phyloP scores from a whole-genome alignment of 805 yeast genomes.

The Cyberlindnera japonica region DNA sequence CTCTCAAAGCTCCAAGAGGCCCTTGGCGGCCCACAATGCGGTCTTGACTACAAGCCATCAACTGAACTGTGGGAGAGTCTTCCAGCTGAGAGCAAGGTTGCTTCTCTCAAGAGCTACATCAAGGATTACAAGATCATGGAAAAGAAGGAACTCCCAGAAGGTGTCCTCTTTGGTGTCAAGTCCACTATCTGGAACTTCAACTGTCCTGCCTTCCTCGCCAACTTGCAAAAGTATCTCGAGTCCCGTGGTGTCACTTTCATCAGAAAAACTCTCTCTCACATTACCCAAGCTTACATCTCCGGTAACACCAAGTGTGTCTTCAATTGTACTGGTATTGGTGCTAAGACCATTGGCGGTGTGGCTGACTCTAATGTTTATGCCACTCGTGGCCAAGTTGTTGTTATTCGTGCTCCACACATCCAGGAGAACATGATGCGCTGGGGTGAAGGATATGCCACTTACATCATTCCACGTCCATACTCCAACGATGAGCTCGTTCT shows the following conservation, averaged over 20 bases:
- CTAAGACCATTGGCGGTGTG: slow-evolving; percentile 61
- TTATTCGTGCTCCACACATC: slow-evolving; percentile 66
- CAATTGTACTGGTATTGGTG: slow-evolving; percentile 78
- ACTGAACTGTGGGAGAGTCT: slow-evolving; percentile 54
- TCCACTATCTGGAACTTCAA: slow-evolving; percentile 66
- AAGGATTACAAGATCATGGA: slow-evolving; percentile 40
- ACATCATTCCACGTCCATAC: slow-evolving; percentile 68
- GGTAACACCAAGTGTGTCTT: slow-evolving; percentile 42
- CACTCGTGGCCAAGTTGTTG: slow-evolving; percentile 77
- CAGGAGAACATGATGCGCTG: slow-evolving; percentile 54
- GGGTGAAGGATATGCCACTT: slow-evolving; percentile 62
- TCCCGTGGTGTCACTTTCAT: slow-evolving; percentile 48
- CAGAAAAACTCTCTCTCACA: slow-evolving; percentile 45
- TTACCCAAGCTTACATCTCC: slow-evolving; percentile 48
- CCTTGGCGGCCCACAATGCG: slow-evolving; percentile 46
- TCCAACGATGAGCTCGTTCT: slow-evolving; percentile 64
- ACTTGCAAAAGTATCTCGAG: slow-evolving; percentile 42
- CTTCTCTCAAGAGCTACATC: slow-evolving; percentile 46
- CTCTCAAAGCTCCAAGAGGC: slow-evolving; percentile 38
- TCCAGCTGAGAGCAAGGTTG: slow-evolving; percentile 45
- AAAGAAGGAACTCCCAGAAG: slow-evolving; percentile 41
- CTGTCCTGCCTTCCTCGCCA: slow-evolving; percentile 57
- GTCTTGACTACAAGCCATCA: slow-evolving; percentile 53
- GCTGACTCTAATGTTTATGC: slow-evolving; percentile 61
- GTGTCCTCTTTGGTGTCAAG: slow-evolving; percentile 51